Conservation (phyloP, 106 monocot species). For the Apostasia ramifera region DNA sequence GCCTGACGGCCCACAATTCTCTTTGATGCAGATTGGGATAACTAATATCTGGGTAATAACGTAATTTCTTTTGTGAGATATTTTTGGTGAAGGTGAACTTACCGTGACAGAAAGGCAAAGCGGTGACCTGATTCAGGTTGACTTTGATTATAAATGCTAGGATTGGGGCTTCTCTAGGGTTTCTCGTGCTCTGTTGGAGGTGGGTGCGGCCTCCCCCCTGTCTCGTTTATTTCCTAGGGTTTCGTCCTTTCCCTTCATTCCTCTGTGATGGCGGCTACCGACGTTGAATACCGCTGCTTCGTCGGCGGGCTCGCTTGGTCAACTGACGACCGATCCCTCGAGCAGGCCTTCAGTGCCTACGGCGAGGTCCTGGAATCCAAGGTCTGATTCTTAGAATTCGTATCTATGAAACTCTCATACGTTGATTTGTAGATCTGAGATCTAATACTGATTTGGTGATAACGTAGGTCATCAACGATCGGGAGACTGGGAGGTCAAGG, state of each 20-base stretch:
- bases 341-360: constrained; percentile 43
- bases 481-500: constrained; percentile 60
- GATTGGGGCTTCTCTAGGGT: neutral
- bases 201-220: constrained; percentile 17
- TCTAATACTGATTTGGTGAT: neutral
- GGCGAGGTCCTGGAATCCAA: constrained; percentile 61
- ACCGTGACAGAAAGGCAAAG: too few relatives aligned
- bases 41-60: too few relatives aligned
- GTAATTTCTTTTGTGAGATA: too few relatives aligned
- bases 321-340: constrained; percentile 48
- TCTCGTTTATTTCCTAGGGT: constrained; percentile 12
- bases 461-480: constrained; percentile 35
- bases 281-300: constrained; percentile 63
- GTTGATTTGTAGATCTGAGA: neutral
- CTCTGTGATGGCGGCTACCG: constrained; percentile 26
- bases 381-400: constrained; percentile 3
- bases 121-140: too few relatives aligned
- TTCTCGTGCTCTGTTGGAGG: constrained; percentile 28
- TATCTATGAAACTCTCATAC: neutral
- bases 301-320: constrained; percentile 75
- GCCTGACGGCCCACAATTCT: too few relatives aligned
- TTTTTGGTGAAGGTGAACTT: too few relatives aligned
- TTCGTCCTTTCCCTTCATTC: neutral
- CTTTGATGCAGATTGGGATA: too few relatives aligned
- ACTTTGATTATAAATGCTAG: constrained; percentile 6